Evolutionary conservation across 2,329 filamentous ascomycete genomes (phyloP).

Genomic region (Thermomyces lanuginosus): DNA sequence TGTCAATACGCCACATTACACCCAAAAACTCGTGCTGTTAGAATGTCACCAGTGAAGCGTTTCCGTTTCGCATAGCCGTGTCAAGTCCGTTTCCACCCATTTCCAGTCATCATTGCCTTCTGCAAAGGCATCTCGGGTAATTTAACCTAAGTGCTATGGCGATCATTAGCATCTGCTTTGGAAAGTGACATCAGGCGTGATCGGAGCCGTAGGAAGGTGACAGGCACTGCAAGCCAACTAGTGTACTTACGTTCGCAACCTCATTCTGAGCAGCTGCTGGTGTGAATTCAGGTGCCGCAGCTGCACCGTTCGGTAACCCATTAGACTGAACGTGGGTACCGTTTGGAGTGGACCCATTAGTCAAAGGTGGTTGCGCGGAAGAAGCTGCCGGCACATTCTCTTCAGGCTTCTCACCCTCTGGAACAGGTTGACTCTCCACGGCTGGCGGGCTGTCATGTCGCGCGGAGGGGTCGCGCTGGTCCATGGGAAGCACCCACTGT

Average conservation of each 20-base stretch:
- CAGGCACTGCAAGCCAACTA: background rate
- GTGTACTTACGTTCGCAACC: conserved; percentile 20
- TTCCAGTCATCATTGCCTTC: too few species aligned
- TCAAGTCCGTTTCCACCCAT: too few species aligned
- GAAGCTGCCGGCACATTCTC: conserved; percentile 17
- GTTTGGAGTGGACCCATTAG: conserved; percentile 16
- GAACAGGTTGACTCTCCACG: conserved; percentile 16
- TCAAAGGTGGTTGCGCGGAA: conserved; percentile 4
- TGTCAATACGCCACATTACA: too few species aligned
- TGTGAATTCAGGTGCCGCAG: conserved; percentile 44
- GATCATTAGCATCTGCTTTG: too few species aligned
- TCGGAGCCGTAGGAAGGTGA: too few species aligned
- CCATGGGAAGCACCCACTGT: conserved; percentile 57
- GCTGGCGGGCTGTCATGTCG: conserved; percentile 53
- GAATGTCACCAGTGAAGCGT: too few species aligned
- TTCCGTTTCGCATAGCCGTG: too few species aligned
- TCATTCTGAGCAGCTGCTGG: conserved; percentile 20
- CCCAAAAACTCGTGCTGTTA: too few species aligned
- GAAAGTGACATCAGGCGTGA: too few species aligned
- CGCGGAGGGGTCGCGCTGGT: conserved; percentile 55
- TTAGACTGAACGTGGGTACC: conserved; percentile 7
- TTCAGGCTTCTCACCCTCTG: conserved; percentile 19
- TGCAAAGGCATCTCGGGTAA: too few species aligned
- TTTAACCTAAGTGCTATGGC: too few species aligned
- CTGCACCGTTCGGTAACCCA: conserved; percentile 26